phyloP scores from a whole-genome alignment of 2,329 filamentous ascomycete species.

The Botryotinia calthae region DNA sequence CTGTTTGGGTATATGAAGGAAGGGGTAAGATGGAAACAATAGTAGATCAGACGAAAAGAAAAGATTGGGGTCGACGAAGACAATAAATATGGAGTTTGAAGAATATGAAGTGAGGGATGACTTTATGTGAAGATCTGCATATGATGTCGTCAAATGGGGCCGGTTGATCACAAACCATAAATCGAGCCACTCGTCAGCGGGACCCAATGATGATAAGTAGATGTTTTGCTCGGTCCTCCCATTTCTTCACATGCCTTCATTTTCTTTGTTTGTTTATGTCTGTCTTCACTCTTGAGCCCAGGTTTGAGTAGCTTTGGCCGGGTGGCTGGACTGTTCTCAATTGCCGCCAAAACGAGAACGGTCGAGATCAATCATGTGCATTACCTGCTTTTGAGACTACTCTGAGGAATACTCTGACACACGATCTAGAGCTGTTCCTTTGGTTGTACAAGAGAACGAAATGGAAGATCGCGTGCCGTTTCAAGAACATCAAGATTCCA shows the following conservation, averaged over 20 bases:
- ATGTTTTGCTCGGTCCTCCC: not conserved
- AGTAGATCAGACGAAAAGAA: not conserved
- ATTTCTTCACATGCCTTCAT: not conserved
- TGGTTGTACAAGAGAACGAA: not conserved
- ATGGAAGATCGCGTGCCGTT: too few species aligned
- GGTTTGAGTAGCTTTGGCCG: not conserved
- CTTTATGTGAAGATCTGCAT: slow-evolving; percentile 2
- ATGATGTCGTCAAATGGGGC: slow-evolving; percentile 5
- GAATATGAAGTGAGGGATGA: not conserved
- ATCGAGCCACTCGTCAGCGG: not conserved
- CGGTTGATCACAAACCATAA: not conserved
- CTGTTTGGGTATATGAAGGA: too few species aligned
- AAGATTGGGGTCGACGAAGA: not conserved
- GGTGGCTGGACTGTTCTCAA: slow-evolving; percentile 1
- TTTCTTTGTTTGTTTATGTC: not conserved
- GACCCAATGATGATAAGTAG: not conserved
- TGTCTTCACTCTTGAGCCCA: not conserved
- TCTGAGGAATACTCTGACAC: not conserved
- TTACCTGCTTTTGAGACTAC: not conserved
- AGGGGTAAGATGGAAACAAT: too few species aligned
- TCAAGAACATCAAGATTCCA: not conserved
- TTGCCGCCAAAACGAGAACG: not conserved
- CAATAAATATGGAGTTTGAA: not conserved
- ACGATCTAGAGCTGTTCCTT: not conserved
- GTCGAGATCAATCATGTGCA: not conserved